A percentile compares a stretch with the other conserved stretches of the same genome.
These are phyloP conservation scores for Polychaeton citri DNA, from an alignment of 2,329 filamentous ascomycete species.

Conservation along the genomic window DNA sequence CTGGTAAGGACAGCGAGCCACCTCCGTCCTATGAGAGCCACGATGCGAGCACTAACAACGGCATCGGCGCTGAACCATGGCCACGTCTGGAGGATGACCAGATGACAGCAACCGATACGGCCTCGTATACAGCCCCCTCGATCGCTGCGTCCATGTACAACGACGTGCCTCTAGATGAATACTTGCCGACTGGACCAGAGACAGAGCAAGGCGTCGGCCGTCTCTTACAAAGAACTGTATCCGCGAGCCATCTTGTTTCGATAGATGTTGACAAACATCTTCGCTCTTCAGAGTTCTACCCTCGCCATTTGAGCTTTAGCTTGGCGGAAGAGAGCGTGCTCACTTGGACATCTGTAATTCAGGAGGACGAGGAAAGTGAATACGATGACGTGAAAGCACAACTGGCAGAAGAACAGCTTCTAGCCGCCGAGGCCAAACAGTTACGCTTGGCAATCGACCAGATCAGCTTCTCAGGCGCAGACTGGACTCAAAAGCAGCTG, in stretches of 20 bases:
- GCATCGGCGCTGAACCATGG: background rate
- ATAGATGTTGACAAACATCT: constrained; percentile 5
- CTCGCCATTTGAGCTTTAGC: constrained; percentile 61
- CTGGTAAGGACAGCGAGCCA: background rate
- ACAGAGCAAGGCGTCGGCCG: constrained; percentile 30
- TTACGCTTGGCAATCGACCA: constrained; percentile 41
- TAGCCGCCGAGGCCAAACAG: constrained; percentile 42
- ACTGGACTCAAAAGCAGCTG: constrained; percentile 51
- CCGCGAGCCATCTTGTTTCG: constrained; percentile 30
- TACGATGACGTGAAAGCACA: constrained; percentile 9
- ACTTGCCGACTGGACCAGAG: constrained; percentile 38
- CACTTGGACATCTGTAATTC: constrained; percentile 35
- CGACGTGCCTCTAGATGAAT: constrained; percentile 46
- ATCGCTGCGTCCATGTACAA: constrained; percentile 46
- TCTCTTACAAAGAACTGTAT: constrained; percentile 44
- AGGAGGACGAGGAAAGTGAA: constrained; percentile 17
- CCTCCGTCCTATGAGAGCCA: background rate
- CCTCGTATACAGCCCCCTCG: constrained; percentile 27
- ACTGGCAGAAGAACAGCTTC: constrained; percentile 15
- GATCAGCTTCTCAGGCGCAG: constrained; percentile 22
- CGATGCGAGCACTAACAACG: constrained; percentile 4
- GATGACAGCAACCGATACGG: constrained; percentile 24
- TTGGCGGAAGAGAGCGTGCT: constrained; percentile 63
- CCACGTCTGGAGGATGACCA: constrained; percentile 22
- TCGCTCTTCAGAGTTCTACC: constrained; percentile 45